Evolutionary conservation across 2,329 filamentous ascomycete genomes (phyloP), one percentile per base, ranked within the genome.

Genomic region (Aspergillus tamarii): DNA sequence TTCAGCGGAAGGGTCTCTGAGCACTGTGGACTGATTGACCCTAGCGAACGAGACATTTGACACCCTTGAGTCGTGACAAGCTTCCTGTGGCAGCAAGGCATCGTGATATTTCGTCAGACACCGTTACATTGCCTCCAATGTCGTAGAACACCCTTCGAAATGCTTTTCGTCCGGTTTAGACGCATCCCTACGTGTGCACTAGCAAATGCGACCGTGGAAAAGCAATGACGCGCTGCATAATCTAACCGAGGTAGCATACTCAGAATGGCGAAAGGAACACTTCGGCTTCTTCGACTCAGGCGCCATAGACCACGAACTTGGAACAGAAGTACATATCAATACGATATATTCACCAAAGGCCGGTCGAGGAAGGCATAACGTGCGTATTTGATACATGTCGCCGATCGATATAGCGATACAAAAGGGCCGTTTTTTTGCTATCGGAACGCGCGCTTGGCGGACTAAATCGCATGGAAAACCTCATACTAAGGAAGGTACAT

Each of bases 101-200:
- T 14, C n/a, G n/a, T 5, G 43, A 46, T 14, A 39, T 5, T 41
- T n/a, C 7, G 7, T 41, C 16, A 41, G 19, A n/a, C 39, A 41
- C n/a, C 39, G 39, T 19, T 8, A 0, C 2, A 2, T 41, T 41
- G 3, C 16, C 34, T 19, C 2, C 7, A 0, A 41, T n/a, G 8
- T n/a, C 39, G 8, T n/a, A n/a, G 39, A 41, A 1, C 3, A 41
- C 4, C 19, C 19, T n/a, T n/a, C 7, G 0, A 41, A n/a, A 19
- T 10, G 16, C 19, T 9, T 10, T n/a, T 0, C 8, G 3, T 41
- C 3, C 1, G n/a, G 2, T 0, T n/a, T n/a, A 9, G 39, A 41
- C 16, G 8, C 7, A 3, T 10, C 2, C 9, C 39, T 19, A 19
- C n/a, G 39, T 19, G 7, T 9, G 8, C 8, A 3, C 43, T 14